These are phyloP conservation scores for Drechslerella dactyloides DNA, from an alignment of 2,329 filamentous ascomycete species.

Conservation along the genomic window DNA sequence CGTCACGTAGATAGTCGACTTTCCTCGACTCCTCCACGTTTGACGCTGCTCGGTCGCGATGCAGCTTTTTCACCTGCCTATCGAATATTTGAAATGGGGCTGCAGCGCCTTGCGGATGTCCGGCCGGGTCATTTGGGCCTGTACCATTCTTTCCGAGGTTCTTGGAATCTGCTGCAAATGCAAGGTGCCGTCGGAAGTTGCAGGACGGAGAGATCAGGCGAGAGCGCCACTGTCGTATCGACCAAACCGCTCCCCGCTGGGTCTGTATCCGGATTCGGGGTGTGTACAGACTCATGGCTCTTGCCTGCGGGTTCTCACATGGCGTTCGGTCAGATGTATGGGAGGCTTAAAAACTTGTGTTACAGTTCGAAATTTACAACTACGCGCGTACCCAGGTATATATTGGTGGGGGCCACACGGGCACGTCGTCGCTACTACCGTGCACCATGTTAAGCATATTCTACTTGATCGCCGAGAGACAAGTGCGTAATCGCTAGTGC, in stretches of 20 bases:
- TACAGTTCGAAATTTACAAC: too few relatives aligned
- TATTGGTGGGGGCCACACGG: too few relatives aligned
- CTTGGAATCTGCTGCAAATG: neutral
- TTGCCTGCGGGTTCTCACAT: neutral
- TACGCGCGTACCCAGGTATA: too few relatives aligned
- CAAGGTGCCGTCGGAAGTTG: conserved; percentile 8
- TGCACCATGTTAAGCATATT: too few relatives aligned
- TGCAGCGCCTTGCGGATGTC: neutral
- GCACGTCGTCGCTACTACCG: too few relatives aligned
- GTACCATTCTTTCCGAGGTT: neutral
- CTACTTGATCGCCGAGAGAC: too few relatives aligned
- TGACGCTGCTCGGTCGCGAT: conserved; percentile 82
- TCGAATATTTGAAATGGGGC: conserved; percentile 86
- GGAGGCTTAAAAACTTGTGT: too few relatives aligned
- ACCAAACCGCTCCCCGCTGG: neutral
- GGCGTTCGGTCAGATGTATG: neutral
- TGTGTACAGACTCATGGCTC: neutral
- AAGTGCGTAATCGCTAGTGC: too few relatives aligned
- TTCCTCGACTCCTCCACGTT: conserved; percentile 74
- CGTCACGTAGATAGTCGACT: conserved; percentile 91
- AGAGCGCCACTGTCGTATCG: neutral
- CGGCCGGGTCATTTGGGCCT: neutral
- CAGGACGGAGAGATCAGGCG: neutral
- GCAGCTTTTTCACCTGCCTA: conserved; percentile 81
- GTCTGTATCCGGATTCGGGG: neutral